Percentiles rank a stretch among this genome's conserved stretches.
phyloP scores from a whole-genome alignment of 2,329 filamentous ascomycete species.

The Clarireedia homoeocarpa region DNA sequence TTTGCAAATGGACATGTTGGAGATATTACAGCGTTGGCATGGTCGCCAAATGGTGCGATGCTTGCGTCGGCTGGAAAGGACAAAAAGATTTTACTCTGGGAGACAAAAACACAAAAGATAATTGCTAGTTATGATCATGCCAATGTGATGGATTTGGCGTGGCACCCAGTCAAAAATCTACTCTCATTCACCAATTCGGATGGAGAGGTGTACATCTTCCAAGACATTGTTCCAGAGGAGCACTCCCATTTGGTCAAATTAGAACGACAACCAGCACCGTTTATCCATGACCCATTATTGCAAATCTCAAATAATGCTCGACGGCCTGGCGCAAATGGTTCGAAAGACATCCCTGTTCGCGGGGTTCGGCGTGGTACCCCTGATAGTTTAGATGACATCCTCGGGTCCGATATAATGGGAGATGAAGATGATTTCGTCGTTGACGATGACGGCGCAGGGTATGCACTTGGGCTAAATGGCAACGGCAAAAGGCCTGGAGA shows the following conservation, averaged over 20 bases:
- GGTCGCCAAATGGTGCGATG: constrained; percentile 91
- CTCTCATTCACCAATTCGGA: constrained; percentile 88
- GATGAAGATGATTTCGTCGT: constrained; percentile 74
- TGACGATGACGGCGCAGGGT: constrained; percentile 92
- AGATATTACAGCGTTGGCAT: constrained; percentile 79
- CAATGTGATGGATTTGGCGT: constrained; percentile 77
- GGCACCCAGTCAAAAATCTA: constrained; percentile 86
- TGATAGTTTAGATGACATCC: constrained; percentile 76
- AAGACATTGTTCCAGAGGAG: constrained; percentile 56
- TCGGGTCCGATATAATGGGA: constrained; percentile 48
- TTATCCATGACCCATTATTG: constrained; percentile 71
- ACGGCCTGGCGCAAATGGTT: constrained; percentile 46
- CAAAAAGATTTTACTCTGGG: constrained; percentile 73
- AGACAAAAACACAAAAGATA: constrained; percentile 77
- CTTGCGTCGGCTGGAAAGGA: constrained; percentile 64
- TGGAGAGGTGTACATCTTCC: constrained; percentile 87
- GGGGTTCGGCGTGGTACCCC: constrained; percentile 53
- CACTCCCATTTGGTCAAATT: constrained; percentile 49
- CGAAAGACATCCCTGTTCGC: constrained; percentile 41
- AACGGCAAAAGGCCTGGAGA: constrained; percentile 58
- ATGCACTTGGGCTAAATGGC: constrained; percentile 51
- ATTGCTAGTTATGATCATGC: constrained; percentile 71
- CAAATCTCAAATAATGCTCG: constrained; percentile 61
- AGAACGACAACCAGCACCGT: constrained; percentile 66
- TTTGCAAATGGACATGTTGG: constrained; percentile 76